Conservation (phyloP, 2,329 filamentous ascomycete genomes). For the Metarhizium brunneum region DNA sequence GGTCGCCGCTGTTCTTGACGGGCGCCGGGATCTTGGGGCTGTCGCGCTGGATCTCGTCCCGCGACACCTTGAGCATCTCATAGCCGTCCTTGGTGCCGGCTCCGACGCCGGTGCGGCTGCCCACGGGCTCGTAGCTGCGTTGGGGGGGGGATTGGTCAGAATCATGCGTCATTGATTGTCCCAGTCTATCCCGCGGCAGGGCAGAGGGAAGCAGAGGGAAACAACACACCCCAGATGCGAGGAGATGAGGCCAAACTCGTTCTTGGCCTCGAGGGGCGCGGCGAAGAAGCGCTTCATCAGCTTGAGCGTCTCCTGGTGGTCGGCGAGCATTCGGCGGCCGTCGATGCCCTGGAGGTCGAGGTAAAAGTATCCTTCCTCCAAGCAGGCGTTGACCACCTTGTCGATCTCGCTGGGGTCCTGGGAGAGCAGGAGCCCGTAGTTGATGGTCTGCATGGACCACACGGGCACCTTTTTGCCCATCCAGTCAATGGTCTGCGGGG, state of each 20-base stretch:
- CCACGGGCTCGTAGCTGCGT: slow-evolving; percentile 35
- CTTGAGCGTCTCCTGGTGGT: slow-evolving; percentile 41
- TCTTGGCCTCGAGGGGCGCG: slow-evolving; percentile 43
- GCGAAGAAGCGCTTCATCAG: slow-evolving; percentile 49
- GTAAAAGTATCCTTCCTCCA: slow-evolving; percentile 46
- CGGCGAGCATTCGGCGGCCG: slow-evolving; percentile 40
- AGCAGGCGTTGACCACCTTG: slow-evolving; percentile 38
- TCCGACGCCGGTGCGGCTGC: slow-evolving; percentile 37
- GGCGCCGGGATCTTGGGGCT: slow-evolving; percentile 35
- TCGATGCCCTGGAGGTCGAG: slow-evolving; percentile 43
- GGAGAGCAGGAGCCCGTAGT: slow-evolving; percentile 42
- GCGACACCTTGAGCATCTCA: slow-evolving; percentile 44
- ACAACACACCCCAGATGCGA: slow-evolving; percentile 31
- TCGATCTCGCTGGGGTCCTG: slow-evolving; percentile 45
- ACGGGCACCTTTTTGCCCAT: slow-evolving; percentile 39
- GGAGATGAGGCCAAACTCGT: slow-evolving; percentile 44
- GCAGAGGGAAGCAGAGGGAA: too few relatives aligned
- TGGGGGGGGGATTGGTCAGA: too few relatives aligned
- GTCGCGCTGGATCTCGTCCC: slow-evolving; percentile 39
- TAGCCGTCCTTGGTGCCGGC: slow-evolving; percentile 41
- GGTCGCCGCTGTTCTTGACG: slow-evolving; percentile 38
- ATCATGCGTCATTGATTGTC: too few relatives aligned
- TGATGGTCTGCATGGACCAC: slow-evolving; percentile 41
- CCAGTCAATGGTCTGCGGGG: slow-evolving; percentile 37
- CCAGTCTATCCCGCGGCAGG: too few relatives aligned